These are phyloP conservation scores for Paramicrosporidium saccamoebae DNA, from an alignment of 371 early-diverging fungal genomes.

Conservation along the genomic window DNA sequence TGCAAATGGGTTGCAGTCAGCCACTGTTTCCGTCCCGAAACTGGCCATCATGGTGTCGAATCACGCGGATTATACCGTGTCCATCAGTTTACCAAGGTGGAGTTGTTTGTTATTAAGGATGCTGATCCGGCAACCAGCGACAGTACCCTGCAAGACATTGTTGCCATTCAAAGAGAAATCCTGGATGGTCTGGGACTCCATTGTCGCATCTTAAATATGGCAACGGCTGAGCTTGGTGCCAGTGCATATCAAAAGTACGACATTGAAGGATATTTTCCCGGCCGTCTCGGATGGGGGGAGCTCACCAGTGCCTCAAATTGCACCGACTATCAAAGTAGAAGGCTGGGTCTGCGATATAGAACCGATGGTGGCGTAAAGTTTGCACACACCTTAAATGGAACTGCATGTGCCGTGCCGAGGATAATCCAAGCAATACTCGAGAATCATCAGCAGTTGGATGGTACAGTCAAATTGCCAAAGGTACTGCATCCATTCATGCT, in stretches of 20 bases:
- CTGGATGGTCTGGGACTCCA: conserved; percentile 41
- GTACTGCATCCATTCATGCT: conserved; percentile 29
- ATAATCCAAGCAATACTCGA: conserved; percentile 56
- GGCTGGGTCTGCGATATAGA: conserved; percentile 25
- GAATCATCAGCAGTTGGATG: conserved; percentile 30
- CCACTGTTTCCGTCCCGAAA: conserved; percentile 59
- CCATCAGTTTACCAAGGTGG: conserved; percentile 78
- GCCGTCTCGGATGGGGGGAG: conserved; percentile 56
- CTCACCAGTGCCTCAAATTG: conserved; percentile 52
- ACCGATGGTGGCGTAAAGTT: conserved; percentile 9
- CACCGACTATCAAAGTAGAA: conserved; percentile 47
- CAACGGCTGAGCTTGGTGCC: conserved; percentile 62
- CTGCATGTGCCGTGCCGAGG: conserved; percentile 70
- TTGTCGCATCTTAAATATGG: conserved; percentile 61
- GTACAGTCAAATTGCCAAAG: conserved; percentile 25
- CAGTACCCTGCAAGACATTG: conserved; percentile 24
- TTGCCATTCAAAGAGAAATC: conserved; percentile 26
- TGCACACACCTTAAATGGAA: conserved; percentile 72
- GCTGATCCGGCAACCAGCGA: conserved; percentile 24
- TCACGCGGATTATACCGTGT: conserved; percentile 64
- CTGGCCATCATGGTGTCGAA: conserved; percentile 39
- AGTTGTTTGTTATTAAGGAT: conserved; percentile 52
- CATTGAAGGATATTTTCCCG: conserved; percentile 87
- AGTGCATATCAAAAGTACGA: conserved; percentile 68
- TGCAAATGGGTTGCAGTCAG: conserved; percentile 35